A percentile compares a stretch with the other conserved stretches of the same genome.
Conservation (phyloP, 768 basidiomycete species). For the Mycena floridula region DNA sequence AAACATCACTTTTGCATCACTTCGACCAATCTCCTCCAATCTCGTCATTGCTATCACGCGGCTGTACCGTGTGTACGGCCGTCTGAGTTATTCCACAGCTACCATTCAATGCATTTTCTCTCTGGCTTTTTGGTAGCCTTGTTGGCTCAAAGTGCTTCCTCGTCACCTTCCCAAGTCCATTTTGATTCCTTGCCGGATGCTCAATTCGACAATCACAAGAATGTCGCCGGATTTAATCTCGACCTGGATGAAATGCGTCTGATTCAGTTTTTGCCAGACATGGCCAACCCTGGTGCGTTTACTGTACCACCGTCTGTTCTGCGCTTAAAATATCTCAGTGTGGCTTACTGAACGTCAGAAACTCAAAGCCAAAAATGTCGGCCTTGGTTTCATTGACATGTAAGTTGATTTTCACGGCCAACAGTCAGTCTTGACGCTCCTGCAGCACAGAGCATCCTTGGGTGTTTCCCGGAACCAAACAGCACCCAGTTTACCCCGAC, state of each 20-base stretch:
- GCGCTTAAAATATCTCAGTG: too few species aligned
- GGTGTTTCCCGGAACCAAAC: neutral
- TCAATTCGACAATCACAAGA: neutral
- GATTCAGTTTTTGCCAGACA: conserved; percentile 8
- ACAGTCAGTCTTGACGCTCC: neutral
- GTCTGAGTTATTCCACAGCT: too few species aligned
- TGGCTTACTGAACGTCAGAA: conserved; percentile 15
- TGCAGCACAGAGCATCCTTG: conserved; percentile 6
- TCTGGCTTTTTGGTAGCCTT: too few species aligned
- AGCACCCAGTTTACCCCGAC: neutral
- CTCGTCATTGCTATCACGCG: too few species aligned
- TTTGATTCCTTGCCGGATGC: neutral
- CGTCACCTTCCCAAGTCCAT: neutral
- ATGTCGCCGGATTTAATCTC: conserved; percentile 1
- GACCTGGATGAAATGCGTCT: conserved; percentile 10
- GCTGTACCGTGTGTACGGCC: too few species aligned
- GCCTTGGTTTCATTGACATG: conserved; percentile 12
- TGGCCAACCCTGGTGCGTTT: conserved; percentile 1
- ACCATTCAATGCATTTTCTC: too few species aligned
- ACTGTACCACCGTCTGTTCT: too few species aligned
- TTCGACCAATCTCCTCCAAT: too few species aligned
- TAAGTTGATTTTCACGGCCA: conserved; percentile 1
- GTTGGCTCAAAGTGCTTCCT: too few species aligned
- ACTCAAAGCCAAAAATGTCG: conserved; percentile 9
- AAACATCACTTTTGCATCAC: too few species aligned